Evolutionary conservation across 306 rosid species (phyloP), one percentile per base, ranked within the genome.

Genomic region (Cucurbita moschata): DNA sequence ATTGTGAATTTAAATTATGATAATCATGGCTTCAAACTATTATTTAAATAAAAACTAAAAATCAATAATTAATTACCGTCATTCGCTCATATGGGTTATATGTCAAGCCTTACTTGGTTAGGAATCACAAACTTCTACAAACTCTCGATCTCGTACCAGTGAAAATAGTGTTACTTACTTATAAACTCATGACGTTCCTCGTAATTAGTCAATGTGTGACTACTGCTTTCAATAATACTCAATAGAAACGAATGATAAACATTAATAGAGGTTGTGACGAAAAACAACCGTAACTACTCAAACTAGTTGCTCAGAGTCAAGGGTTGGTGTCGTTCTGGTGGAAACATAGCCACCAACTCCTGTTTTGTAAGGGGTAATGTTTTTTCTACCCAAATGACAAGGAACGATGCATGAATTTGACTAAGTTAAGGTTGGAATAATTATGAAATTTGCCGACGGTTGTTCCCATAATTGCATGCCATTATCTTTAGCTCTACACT

Each of bases 341-440:
- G 50, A 51, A 23, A n/a, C 70, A n/a, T 10, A 63, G 50, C 10
- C 8, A 63, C 46, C 70, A 9, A 63, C 30, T 63, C 49, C 9
- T 63, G 70, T 63, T 63, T 64, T 42, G 35, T 19, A 18, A 26
- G 52, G 52, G 1, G 6, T 8, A 5, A 5, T 1, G 8, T 4
- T 37, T 62, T 62, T 39, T 16, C 49, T 7, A 26, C 69, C 12
- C 69, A 38, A 62, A 62, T 62, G 71, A 64, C 51, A 42, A 64
- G 71, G 35, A 40, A 64, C 71, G 52, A 40, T 40, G 71, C 51
- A 64, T 64, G 71, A 64, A 52, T 64, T 64, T 64, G 71, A 64
- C 71, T 4, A 64, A 39, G 14, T 64, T 64, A 37, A 62, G 49
- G 39, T 38, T 62, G 49, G 14, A 38, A 62, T 62, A 64, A 64